Base-by-base conservation (phyloP, 208 protist species). In the Trypanosoma melophagium region DNA sequence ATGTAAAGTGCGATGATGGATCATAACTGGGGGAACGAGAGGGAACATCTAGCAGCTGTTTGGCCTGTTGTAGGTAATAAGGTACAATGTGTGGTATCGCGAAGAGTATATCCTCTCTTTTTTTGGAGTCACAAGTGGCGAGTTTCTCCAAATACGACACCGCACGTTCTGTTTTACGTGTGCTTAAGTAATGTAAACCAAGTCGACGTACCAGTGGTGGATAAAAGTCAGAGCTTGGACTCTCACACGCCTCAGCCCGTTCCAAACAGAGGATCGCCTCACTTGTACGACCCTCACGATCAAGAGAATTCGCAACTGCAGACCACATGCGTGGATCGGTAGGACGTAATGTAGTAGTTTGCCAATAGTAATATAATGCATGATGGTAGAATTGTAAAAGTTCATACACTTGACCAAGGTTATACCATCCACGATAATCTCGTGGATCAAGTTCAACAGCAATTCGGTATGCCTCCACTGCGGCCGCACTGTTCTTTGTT, bases 391-490 rank as follows among this genome's bases (percentile, higher is more conserved):
- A 83, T 72, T 98, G 86, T 12, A 99, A 79, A 17, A 99, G 60
- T 79, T 99, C 97, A 80, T 99, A 99, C 1, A 98, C 92, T 73
- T 99, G 97, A 5, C 97, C 98, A 2, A 99, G 76, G 60, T 98
- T 98, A 81, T 99, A 99, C 96, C 96, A 98, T 8, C 96, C 96
- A 54, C 97, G 84, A 74, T 98, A 98, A 59, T 98, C 97, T 17
- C 84, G 79, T 41, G 78, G 79, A 74, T 98, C 94, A 41, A 98
- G 85, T 50, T 97, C 89, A 1, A 99, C 87, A 0, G 96, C 98
- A 21, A 85, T 86, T 52, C 96, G 70, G 80, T 99, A 99, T 4
- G 97, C 96, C 70, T 98, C 90, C n/a, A 99, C 92, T 0, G 97
- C 97, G 0, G 93, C 93, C 0, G 79, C 77, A 0, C 88, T 98